Base-by-base conservation (phyloP, 169 alveolate genomes). In the Cryptosporidium sp. region DNA sequence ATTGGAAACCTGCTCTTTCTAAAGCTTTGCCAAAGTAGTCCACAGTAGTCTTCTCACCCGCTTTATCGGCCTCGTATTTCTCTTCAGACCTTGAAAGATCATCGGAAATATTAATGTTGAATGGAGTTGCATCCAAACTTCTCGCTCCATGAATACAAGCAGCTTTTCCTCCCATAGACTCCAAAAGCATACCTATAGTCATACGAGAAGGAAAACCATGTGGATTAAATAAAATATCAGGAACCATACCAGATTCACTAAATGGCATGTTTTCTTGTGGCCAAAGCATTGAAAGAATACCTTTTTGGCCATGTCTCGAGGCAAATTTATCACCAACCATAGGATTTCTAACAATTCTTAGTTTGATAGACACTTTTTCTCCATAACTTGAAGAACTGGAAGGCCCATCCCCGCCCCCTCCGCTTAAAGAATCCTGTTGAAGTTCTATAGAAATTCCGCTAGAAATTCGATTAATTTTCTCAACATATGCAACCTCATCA, bases 181-280 rank as follows among this genome's bases (percentile, higher is more conserved):
- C 99, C 12, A 99, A 97, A 84, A 99, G 94, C 99, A 94, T 93
- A 48, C 99, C 99, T 41, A 99, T 97, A 9, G 99, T 99, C 99
- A 99, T 99, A 74, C 99, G 96, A 35, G 99, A 97, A n/a, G 99
- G 99, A 91, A 99, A 97, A 55, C 99, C 99, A 93, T 99, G 99
- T 3, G 99, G 99, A 91, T 99, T 99, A 91, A 99, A 98, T 35
- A 99, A 97, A 50, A 98, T 95, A 94, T 99, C 99, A 10, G 99
- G 99, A 9, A 97, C 98, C 62, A 99, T 97, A 26, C 99, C 99
- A 51, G 97, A 94, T 85, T 98, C 99, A 84, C 98, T 96, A 93
- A 98, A 98, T 26, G 99, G 99, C 99, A 98, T 97, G 92, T 98
- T 99, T 80, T 96, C 98, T 65, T 96, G 97, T 37, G 99, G 99